Base-by-base conservation (phyloP, 2,329 filamentous ascomycete species). In the Beauveria bassiana region DNA sequence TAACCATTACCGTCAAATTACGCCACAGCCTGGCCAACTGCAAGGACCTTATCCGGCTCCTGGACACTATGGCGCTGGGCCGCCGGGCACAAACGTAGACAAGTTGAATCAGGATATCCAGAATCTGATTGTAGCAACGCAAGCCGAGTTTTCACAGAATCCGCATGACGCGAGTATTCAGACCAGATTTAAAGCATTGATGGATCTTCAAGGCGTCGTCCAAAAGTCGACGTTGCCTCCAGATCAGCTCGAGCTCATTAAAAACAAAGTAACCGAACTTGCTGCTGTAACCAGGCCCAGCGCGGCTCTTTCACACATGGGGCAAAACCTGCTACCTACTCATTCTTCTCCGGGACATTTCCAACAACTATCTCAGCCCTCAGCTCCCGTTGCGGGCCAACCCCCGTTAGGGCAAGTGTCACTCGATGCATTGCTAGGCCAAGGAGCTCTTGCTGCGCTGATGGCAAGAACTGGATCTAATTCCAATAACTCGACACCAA, bases 31-130 rank as follows among this genome's bases (percentile, higher is more conserved):
- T 61, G 68, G 66, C 62, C 68, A 66, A 52, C 66, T 74, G 54
- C 68, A 72, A 54, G 72, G 73, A 61, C 73, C 75, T 45, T 80
- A 78, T 66, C 79, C 75, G 42, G 70, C 72, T 59, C 66, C 74
- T 49, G 74, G 75, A 70, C 71, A 72, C 61, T 77, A 75, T 70
- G 72, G 73, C 64, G 69, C 71, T 67, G 68, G 72, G 61, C 73
- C 75, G 66, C 71, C 73, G 71, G 80, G 80, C 67, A 79, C 82
- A 77, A 86, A 85, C 77, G 79, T 89, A 78, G 87, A 90, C 70
- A 84, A 86, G 70, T 81, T 98, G 74, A 91, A 90, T 76, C 84
- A 83, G 78, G 92, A 97, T 77, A 87, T 97, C 72, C 86, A 89
- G 69, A 86, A 84, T 70, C 80, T 96, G 68, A 91, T 96, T 72